Evolutionary conservation across 305 asterid species (phyloP).

Genomic region (Nicotiana rustica): DNA sequence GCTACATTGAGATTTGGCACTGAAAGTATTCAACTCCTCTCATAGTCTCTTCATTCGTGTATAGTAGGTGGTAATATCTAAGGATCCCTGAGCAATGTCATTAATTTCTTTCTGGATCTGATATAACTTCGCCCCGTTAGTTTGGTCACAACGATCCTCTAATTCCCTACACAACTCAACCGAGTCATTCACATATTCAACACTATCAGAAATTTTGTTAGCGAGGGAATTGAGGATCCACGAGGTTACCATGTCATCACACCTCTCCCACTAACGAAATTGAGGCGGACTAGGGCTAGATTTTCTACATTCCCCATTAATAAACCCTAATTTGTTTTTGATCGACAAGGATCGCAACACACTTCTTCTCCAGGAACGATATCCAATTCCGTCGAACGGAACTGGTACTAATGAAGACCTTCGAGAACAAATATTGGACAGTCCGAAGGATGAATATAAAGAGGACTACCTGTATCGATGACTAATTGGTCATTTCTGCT

Average conservation of each 20-base stretch:
- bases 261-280: neutral
- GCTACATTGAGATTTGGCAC: too few species aligned
- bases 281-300: too few species aligned
- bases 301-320: too few species aligned
- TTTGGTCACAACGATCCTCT: neutral
- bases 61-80: too few species aligned
- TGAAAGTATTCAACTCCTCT: too few species aligned
- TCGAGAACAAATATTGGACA: neutral
- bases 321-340: neutral
- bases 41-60: too few species aligned
- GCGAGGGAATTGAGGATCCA: neutral
- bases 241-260: neutral
- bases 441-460: neutral
- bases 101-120: too few species aligned
- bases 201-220: neutral
- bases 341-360: neutral
- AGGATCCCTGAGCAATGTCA: too few species aligned
- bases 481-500: neutral
- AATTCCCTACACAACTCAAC: neutral
- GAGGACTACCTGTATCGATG: too few species aligned
- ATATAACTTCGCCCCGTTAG: too few species aligned
- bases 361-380: neutral
- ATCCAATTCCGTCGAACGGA: neutral
- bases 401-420: neutral
- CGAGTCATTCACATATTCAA: neutral